Base-by-base conservation (phyloP, 2,329 filamentous ascomycete genomes). In the Curvularia sp. region DNA sequence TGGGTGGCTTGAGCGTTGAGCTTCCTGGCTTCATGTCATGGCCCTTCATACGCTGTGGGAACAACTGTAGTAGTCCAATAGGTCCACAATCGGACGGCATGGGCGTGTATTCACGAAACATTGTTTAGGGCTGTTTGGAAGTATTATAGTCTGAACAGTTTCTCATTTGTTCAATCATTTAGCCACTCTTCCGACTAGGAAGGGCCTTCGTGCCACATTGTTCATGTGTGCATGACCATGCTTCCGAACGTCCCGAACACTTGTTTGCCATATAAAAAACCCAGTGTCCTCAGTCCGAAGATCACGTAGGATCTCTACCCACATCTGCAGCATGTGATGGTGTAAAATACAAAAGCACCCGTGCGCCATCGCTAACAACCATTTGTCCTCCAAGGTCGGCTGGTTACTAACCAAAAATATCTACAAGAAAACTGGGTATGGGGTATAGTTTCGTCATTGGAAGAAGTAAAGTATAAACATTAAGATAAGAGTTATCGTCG, bases 361-460 rank as follows among this genome's bases (percentile, higher is more conserved):
- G 54, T 67, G 65, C 73, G 74, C 73, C 74, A 55, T 74, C 74
- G 74, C 74, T 76, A 67, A 76, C 75, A 72, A 68, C 53, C 66
- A 60, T 64, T 66, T 57, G 57, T 55, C 59, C 49, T 57, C 57
- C 50, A 69, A 58, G 55, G 39, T 67, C 65, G 68, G 64, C 32
- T 30, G 57, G 57, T 59, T 42, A 39, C 54, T 55, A 61, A 49
- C 55, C 43, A n/a, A 51, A 51, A 60, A 57, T 59, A 65, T 62
- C 36, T 68, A 70, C 62, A 70, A 57, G 61, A 66, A 66, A 50
- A 55, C 52, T 62, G 60, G 49, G 56, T 48, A 53, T 48, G 18
- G 55, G 47, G 45, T 55, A 48, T 59, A 50, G 53, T 34, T 61
- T 57, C 48, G 38, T 69, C 49, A 76, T 42, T 70, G 66, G 65